Percentiles rank a stretch among this genome's conserved stretches.
phyloP scores from a whole-genome alignment of 768 basidiomycete genomes.

The Xanthoconium stramineum region DNA sequence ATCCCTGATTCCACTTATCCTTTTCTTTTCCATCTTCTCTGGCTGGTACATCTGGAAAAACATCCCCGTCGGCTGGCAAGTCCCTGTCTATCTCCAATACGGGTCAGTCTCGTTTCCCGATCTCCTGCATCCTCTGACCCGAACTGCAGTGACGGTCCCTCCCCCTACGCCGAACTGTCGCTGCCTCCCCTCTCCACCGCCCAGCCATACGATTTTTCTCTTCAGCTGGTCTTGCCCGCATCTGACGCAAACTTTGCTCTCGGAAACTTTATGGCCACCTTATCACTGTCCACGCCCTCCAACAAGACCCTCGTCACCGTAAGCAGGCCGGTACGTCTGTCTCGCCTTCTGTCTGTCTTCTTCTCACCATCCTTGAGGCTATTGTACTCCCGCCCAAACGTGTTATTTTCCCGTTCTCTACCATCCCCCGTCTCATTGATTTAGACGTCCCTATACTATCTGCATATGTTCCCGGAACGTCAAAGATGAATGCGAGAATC shows the following conservation, averaged over 20 bases:
- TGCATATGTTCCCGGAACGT: constrained; percentile 47
- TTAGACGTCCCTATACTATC: constrained; percentile 58
- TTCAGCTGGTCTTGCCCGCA: constrained; percentile 63
- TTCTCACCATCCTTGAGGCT: constrained; percentile 41
- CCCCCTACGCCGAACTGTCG: constrained; percentile 58
- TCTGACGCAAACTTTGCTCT: constrained; percentile 66
- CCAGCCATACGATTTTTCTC: constrained; percentile 74
- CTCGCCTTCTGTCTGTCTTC: background rate
- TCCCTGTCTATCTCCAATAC: constrained; percentile 71
- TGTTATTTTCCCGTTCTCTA: constrained; percentile 35
- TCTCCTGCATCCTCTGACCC: constrained; percentile 2
- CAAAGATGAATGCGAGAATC: constrained; percentile 54
- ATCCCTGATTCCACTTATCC: constrained; percentile 58
- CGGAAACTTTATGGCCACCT: constrained; percentile 80
- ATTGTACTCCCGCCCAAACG: constrained; percentile 46
- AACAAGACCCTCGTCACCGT: constrained; percentile 62
- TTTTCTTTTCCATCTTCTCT: constrained; percentile 59
- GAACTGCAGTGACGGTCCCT: constrained; percentile 51
- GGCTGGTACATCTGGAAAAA: constrained; percentile 75
- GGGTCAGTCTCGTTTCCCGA: constrained; percentile 48
- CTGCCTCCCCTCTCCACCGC: constrained; percentile 51
- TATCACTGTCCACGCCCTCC: constrained; percentile 54
- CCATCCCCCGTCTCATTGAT: constrained; percentile 39
- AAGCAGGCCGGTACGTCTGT: constrained; percentile 60
- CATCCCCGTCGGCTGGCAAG: constrained; percentile 67